phyloP scores from a whole-genome alignment of 2,329 filamentous ascomycete species.

The Dendryphion nanum region DNA sequence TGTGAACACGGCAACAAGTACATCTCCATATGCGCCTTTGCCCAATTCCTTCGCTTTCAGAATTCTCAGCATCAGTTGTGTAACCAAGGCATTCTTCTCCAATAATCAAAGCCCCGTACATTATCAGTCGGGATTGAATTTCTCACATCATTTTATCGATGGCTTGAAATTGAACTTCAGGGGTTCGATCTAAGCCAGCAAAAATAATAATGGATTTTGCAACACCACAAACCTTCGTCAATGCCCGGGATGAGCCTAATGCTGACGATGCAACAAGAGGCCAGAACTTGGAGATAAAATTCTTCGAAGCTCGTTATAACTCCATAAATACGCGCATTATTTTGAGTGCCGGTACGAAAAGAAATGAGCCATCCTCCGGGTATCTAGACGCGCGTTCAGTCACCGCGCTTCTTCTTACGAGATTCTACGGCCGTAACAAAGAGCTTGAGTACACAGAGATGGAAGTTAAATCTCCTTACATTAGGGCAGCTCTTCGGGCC shows the following conservation, averaged over 20 bases:
- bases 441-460: slow-evolving; percentile 2
- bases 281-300: background rate
- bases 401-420: slow-evolving; percentile 2
- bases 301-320: background rate
- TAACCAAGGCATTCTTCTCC: too few relatives aligned
- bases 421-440: slow-evolving; percentile 1
- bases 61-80: too few relatives aligned
- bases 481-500: slow-evolving; percentile 1
- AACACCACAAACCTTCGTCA: background rate
- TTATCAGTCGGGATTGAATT: too few relatives aligned
- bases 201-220: background rate
- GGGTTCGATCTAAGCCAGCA: too few relatives aligned
- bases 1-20: too few relatives aligned
- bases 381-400: slow-evolving; percentile 1
- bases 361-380: background rate
- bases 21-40: too few relatives aligned
- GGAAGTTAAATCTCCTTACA: slow-evolving; percentile 5
- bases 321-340: background rate
- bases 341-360: background rate
- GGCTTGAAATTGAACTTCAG: too few relatives aligned
- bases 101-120: too few relatives aligned
- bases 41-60: too few relatives aligned
- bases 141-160: too few relatives aligned
- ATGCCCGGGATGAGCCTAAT: background rate
- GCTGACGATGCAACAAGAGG: background rate